Conservation (phyloP, 2,329 filamentous ascomycete genomes). For the Madurella mycetomatis region DNA sequence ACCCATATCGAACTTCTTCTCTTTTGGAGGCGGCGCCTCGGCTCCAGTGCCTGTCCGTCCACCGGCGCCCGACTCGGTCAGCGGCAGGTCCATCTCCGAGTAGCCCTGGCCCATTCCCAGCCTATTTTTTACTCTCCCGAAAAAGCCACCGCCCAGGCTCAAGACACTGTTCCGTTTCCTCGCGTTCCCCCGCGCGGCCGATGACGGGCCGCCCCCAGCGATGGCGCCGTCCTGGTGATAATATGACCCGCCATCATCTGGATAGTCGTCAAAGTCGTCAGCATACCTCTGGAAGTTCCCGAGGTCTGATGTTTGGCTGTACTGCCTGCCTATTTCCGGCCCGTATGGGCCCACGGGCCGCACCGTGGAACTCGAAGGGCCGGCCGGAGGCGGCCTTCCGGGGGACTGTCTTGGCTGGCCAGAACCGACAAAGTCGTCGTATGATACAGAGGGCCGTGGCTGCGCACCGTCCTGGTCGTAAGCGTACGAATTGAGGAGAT, state of each 20-base stretch:
- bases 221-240: slow-evolving; percentile 71
- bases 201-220: slow-evolving; percentile 42
- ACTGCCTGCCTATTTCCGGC: slow-evolving; percentile 41
- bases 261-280: slow-evolving; percentile 76
- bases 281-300: slow-evolving; percentile 90
- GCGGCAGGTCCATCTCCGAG: slow-evolving; percentile 95
- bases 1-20: slow-evolving; percentile 61
- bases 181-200: slow-evolving; percentile 35
- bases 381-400: slow-evolving; percentile 36
- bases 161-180: slow-evolving; percentile 85
- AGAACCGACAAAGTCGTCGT: slow-evolving; percentile 88
- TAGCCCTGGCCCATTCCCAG: slow-evolving; percentile 84
- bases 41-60: slow-evolving; percentile 38
- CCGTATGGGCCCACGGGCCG: slow-evolving; percentile 42
- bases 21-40: slow-evolving; percentile 27
- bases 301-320: slow-evolving; percentile 74
- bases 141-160: slow-evolving; percentile 76
- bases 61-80: slow-evolving; percentile 69
- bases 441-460: slow-evolving; percentile 79
- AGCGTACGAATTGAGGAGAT: slow-evolving; percentile 70
- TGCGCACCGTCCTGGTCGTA: slow-evolving; percentile 62
- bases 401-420: slow-evolving; percentile 47
- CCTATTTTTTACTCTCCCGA: slow-evolving; percentile 85
- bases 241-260: slow-evolving; percentile 71
- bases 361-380: slow-evolving; percentile 14